Base-by-base conservation (phyloP, 352 stramenopile genomes). In the Phytopythium kandeliae region DNA sequence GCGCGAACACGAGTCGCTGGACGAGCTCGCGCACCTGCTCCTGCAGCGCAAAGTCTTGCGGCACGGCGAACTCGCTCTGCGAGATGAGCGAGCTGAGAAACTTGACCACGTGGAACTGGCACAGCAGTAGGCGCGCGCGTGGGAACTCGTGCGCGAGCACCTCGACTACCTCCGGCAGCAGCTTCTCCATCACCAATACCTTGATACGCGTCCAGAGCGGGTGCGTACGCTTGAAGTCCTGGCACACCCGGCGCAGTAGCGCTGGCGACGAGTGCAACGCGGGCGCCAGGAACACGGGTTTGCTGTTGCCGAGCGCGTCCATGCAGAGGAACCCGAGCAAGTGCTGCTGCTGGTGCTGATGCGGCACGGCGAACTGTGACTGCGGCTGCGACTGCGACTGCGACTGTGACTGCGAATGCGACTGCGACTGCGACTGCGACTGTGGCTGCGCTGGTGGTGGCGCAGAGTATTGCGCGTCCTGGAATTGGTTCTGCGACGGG, bases 171-270 rank as follows among this genome's bases (percentile, higher is more conserved):
- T 78, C 71, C 0, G 74, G 74, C 17, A 83, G 48, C 24, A 85
- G 54, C 35, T 71, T 78, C 48, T 74, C 73, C 71, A 89, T 86
- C 21, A 85, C 66, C 22, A 89, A 62, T 21, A 85, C 67, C 50
- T 86, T 89, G 38, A 74, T 74, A 31, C 71, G 63, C 24, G 45
- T 64, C 78, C 78, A 89, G 22, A 60, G 67, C 16, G 74, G 78
- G 42, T 89, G 78, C 12, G 78, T 89, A 7, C 78, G 73, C 57
- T 89, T 89, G 38, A 89, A 86, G 51, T 89, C 78, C 26, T 80
- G 72, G 38, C 74, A 86, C 26, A 85, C 78, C 40, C 78, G 72
- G 41, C 63, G 74, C 10, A 89, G 55, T 30, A 89, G 43, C 33
- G 72, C 68, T 19, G 62, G 53, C 8, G 71, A 77, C 33, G 69